Percentiles rank a stretch among this genome's conserved stretches.
Conservation (phyloP, 2,329 filamentous ascomycete species). For the Apiospora hydei region DNA sequence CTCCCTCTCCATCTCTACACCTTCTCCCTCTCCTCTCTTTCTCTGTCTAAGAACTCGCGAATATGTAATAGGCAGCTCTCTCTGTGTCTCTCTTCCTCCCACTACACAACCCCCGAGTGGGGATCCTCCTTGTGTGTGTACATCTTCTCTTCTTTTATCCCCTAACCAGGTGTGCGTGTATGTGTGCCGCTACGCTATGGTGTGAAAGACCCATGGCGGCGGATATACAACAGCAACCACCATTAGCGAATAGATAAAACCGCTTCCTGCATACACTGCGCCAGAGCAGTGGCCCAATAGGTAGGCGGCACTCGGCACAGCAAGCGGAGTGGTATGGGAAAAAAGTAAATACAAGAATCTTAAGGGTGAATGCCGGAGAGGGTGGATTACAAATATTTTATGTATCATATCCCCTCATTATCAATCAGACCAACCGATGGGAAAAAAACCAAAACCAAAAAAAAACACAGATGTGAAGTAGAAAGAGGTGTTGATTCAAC, state of each 20-base stretch:
- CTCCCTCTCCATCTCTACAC: neutral
- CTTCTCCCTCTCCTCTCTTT: neutral
- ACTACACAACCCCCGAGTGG: neutral
- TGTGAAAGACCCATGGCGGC: neutral
- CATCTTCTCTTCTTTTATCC: neutral
- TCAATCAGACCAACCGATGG: neutral
- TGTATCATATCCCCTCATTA: slow-evolving; percentile 15
- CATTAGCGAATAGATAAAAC: slow-evolving; percentile 15
- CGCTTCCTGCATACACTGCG: neutral
- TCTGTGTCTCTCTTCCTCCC: neutral
- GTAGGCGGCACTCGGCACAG: neutral
- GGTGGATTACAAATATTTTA: slow-evolving; percentile 8
- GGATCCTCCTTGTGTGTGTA: neutral
- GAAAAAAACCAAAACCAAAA: neutral
- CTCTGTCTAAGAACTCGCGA: neutral
- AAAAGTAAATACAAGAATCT: slow-evolving; percentile 20
- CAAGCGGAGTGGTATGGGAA: neutral
- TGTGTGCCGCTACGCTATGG: neutral
- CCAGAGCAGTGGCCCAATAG: neutral
- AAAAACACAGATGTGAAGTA: neutral
- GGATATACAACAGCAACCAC: neutral
- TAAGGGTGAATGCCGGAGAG: slow-evolving; percentile 5
- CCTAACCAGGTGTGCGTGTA: neutral
- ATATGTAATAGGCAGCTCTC: neutral
- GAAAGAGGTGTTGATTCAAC: neutral